phyloP scores from a whole-genome alignment of 2,329 filamentous ascomycete species.

The Sphaceloma murrayae region DNA sequence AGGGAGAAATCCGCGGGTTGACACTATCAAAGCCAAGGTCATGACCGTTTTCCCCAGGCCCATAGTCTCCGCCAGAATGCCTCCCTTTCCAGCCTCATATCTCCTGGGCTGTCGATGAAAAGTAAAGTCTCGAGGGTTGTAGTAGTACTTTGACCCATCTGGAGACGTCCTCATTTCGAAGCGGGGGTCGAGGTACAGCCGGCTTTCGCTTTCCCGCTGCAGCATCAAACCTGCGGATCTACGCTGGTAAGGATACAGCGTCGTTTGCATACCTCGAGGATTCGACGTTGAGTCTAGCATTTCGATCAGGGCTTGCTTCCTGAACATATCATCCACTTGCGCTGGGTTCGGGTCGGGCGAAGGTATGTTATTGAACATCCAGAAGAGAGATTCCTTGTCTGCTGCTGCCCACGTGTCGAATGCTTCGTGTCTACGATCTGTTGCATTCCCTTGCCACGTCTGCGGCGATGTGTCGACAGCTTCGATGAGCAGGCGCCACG shows the following conservation, averaged over 20 bases:
- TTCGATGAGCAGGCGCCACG: slow-evolving; percentile 35
- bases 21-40: slow-evolving; percentile 60
- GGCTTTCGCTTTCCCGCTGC: slow-evolving; percentile 61
- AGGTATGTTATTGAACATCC: slow-evolving; percentile 63
- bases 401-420: slow-evolving; percentile 35
- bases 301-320: slow-evolving; percentile 45
- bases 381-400: slow-evolving; percentile 49
- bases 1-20: slow-evolving; percentile 61
- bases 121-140: slow-evolving; percentile 53
- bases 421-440: slow-evolving; percentile 18
- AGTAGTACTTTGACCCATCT: slow-evolving; percentile 55
- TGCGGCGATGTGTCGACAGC: slow-evolving; percentile 46
- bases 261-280: slow-evolving; percentile 52
- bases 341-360: slow-evolving; percentile 53
- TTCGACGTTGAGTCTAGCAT: slow-evolving; percentile 42
- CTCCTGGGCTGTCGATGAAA: slow-evolving; percentile 57
- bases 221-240: slow-evolving; percentile 76
- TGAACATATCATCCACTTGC: slow-evolving; percentile 41
- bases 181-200: slow-evolving; percentile 61
- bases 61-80: slow-evolving; percentile 74
- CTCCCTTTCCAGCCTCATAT: slow-evolving; percentile 67
- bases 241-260: slow-evolving; percentile 68
- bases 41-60: slow-evolving; percentile 79
- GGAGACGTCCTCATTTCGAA: slow-evolving; percentile 53
- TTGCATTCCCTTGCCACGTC: slow-evolving; percentile 46